Evolutionary conservation across 805 yeast species (phyloP).

Genomic region (Lachancea lanzarotensis): DNA sequence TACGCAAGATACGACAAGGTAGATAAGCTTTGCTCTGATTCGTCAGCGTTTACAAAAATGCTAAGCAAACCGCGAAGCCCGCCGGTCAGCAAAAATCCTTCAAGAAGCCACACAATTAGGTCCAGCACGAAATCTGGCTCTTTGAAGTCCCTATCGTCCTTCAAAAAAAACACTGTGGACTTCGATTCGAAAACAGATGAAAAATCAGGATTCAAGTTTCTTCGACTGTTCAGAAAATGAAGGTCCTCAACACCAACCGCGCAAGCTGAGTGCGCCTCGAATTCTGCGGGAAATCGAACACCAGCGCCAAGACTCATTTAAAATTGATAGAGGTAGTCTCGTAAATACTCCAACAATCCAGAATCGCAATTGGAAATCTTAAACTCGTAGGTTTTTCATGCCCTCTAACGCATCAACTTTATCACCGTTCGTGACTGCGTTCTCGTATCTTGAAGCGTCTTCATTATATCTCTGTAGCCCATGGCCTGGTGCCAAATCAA

Average conservation of each 20-base stretch:
- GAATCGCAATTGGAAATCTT: not conserved
- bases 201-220: constrained; percentile 5
- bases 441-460: constrained; percentile 8
- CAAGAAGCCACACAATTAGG: not conserved
- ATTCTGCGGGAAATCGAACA: too few relatives aligned
- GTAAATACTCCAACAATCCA: too few relatives aligned
- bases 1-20: constrained; percentile 9
- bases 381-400: constrained; percentile 2
- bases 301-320: too few relatives aligned
- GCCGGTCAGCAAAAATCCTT: not conserved
- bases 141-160: not conserved
- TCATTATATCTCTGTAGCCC: constrained; percentile 14
- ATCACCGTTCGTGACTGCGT: not conserved
- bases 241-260: too few relatives aligned
- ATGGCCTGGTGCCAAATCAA: constrained; percentile 20
- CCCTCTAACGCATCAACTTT: not conserved
- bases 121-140: not conserved
- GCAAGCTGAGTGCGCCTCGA: too few relatives aligned
- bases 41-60: not conserved
- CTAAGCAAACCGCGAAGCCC: not conserved
- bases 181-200: not conserved
- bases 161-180: not conserved
- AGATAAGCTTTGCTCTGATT: constrained; percentile 7
- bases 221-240: constrained; percentile 9
- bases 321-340: not conserved